phyloP scores from a whole-genome alignment of 164 flowering plant species.

The Platanus orientalis region DNA sequence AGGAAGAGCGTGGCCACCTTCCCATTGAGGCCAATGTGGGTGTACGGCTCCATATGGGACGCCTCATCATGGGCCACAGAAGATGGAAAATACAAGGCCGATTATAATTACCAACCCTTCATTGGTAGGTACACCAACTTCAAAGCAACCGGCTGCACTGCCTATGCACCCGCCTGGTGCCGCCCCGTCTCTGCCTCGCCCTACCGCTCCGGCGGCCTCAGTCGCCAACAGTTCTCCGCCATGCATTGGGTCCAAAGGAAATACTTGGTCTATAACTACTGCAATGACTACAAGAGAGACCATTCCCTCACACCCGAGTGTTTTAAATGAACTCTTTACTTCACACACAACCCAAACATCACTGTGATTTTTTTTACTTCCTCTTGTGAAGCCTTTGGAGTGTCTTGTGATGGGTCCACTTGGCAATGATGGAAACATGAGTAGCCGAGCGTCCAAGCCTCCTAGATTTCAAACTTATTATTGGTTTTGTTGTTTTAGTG shows the following conservation, averaged over 20 bases:
- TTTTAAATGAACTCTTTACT: constrained; percentile 18
- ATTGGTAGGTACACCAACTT: constrained; percentile 64
- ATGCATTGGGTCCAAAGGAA: constrained; percentile 74
- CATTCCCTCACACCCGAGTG: constrained; percentile 89
- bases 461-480: constrained; percentile 10
- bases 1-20: constrained; percentile 63
- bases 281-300: constrained; percentile 74
- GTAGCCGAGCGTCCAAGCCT: constrained; percentile 37
- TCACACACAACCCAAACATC: not conserved
- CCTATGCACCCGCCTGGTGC: constrained; percentile 60
- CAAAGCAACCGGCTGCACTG: constrained; percentile 76
- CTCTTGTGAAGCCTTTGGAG: constrained; percentile 11
- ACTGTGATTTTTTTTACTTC: not conserved
- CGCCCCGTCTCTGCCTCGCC: constrained; percentile 76
- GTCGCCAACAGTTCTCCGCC: constrained; percentile 41
- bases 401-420: constrained; percentile 46
- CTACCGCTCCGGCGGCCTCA: constrained; percentile 55
- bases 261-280: constrained; percentile 77
- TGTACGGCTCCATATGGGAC: constrained; percentile 93
- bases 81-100: constrained; percentile 86
- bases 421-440: constrained; percentile 21
- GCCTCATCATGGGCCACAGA: constrained; percentile 98
- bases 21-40: constrained; percentile 78
- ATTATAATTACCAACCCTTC: constrained; percentile 86
- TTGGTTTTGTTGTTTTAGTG: not conserved